A percentile compares a stretch with the other conserved stretches of the same genome.
Evolutionary conservation across 305 asterid genomes (phyloP).

Genomic region (Fraxinus xanthoxyloides): DNA sequence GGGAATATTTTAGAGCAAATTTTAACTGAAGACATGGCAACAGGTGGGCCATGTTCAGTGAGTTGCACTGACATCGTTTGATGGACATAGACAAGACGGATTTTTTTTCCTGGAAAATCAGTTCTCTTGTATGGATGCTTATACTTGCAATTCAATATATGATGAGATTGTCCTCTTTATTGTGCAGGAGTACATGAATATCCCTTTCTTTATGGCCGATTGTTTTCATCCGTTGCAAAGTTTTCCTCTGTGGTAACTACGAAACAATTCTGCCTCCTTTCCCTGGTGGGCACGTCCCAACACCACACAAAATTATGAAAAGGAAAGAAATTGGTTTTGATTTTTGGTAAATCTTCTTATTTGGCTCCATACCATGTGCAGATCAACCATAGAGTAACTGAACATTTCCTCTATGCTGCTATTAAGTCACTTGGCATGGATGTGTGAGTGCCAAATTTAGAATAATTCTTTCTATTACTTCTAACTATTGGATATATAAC

Average conservation of each 20-base stretch:
- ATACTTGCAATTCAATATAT: constrained; percentile 10
- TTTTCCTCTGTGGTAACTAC: constrained; percentile 72
- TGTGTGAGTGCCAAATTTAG: constrained; percentile 57
- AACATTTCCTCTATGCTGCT: constrained; percentile 74
- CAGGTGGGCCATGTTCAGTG: constrained; percentile 42
- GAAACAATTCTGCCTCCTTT: neutral
- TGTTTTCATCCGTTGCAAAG: constrained; percentile 84
- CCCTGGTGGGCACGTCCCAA: neutral
- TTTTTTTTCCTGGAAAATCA: constrained; percentile 8
- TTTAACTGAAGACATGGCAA: constrained; percentile 78
- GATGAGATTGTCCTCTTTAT: constrained; percentile 19
- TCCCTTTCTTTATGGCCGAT: constrained; percentile 90
- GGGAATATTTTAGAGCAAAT: constrained; percentile 65
- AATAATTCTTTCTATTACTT: constrained; percentile 5
- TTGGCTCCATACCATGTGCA: constrained; percentile 34
- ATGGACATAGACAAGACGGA: neutral
- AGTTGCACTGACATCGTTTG: constrained; percentile 11
- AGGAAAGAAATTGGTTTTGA: neutral
- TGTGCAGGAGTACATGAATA: constrained; percentile 65
- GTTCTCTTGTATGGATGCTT: constrained; percentile 1
- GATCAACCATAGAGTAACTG: constrained; percentile 69
- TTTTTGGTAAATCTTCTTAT: constrained; percentile 13
- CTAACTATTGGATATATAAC: neutral
- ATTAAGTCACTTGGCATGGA: constrained; percentile 84
- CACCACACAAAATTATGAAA: neutral